These are phyloP conservation scores for Panicum miliaceum DNA, from an alignment of 176 grass and related monocot genomes.

Conservation along the genomic window DNA sequence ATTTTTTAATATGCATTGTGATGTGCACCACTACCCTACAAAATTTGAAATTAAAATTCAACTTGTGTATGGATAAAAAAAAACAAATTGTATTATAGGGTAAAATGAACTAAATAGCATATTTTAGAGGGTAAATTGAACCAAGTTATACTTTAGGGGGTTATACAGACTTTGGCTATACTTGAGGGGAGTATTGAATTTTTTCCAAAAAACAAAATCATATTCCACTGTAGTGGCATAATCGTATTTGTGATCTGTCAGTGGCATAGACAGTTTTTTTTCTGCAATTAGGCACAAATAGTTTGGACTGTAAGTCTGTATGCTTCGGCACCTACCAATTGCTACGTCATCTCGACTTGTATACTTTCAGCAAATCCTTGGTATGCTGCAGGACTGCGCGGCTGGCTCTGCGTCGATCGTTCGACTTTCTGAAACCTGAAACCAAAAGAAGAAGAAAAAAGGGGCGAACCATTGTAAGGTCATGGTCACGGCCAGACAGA, in stretches of 20 bases:
- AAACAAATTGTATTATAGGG: too few relatives aligned
- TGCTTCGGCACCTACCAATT: neutral
- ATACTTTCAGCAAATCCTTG: neutral
- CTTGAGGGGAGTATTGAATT: too few relatives aligned
- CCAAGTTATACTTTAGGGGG: too few relatives aligned
- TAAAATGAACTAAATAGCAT: too few relatives aligned
- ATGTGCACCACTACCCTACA: too few relatives aligned
- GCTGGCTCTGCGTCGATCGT: neutral
- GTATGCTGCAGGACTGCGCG: neutral
- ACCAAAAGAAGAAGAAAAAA: neutral
- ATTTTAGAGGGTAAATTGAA: too few relatives aligned
- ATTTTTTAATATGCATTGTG: too few relatives aligned
- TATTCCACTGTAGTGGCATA: neutral
- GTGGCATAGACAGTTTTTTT: too few relatives aligned
- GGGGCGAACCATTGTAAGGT: neutral
- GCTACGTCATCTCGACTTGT: neutral
- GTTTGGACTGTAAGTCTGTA: neutral
- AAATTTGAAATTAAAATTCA: too few relatives aligned
- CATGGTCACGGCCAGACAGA: neutral
- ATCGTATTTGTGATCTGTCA: neutral
- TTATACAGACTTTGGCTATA: too few relatives aligned
- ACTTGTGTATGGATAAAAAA: too few relatives aligned
- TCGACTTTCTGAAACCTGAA: constrained; percentile 11
- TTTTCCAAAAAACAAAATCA: too few relatives aligned
- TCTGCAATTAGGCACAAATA: neutral